phyloP scores from a whole-genome alignment of 1,139 yeast species.

The Kluyveromyces sp. region DNA sequence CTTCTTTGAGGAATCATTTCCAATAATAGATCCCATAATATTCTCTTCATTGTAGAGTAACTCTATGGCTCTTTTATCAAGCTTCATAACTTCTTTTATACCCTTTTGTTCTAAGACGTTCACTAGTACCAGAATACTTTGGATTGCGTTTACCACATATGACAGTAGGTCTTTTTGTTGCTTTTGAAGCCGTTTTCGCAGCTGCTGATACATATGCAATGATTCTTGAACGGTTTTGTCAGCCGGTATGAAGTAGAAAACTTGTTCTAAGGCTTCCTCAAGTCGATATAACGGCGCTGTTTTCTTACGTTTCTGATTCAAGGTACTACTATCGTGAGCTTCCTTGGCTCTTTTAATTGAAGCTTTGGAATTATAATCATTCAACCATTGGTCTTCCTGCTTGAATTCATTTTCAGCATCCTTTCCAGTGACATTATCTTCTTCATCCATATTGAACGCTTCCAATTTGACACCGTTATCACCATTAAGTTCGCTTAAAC shows the following conservation, averaged over 20 bases:
- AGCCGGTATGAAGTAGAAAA: slow-evolving; percentile 14
- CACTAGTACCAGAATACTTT: slow-evolving; percentile 16
- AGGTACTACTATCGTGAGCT: neutral
- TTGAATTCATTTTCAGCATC: slow-evolving; percentile 10
- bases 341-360: slow-evolving; percentile 5
- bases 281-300: slow-evolving; percentile 5
- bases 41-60: slow-evolving; percentile 19
- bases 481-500: neutral
- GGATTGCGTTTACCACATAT: slow-evolving; percentile 15
- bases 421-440: slow-evolving; percentile 19
- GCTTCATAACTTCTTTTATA: slow-evolving; percentile 16
- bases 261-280: slow-evolving; percentile 19
- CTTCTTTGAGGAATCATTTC: slow-evolving; percentile 15
- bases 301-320: neutral
- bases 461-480: slow-evolving; percentile 12
- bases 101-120: slow-evolving; percentile 22
- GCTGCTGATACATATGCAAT: slow-evolving; percentile 15
- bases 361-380: slow-evolving; percentile 11
- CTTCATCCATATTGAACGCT: slow-evolving; percentile 21
- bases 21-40: slow-evolving; percentile 8
- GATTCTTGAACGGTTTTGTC: slow-evolving; percentile 14
- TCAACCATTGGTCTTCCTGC: slow-evolving; percentile 21
- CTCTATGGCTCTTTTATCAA: slow-evolving; percentile 11
- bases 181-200: slow-evolving; percentile 10
- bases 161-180: neutral